A percentile compares a stretch with the other conserved stretches of the same genome.
phyloP scores from a whole-genome alignment of 768 basidiomycete species.

The Suillus luteus region DNA sequence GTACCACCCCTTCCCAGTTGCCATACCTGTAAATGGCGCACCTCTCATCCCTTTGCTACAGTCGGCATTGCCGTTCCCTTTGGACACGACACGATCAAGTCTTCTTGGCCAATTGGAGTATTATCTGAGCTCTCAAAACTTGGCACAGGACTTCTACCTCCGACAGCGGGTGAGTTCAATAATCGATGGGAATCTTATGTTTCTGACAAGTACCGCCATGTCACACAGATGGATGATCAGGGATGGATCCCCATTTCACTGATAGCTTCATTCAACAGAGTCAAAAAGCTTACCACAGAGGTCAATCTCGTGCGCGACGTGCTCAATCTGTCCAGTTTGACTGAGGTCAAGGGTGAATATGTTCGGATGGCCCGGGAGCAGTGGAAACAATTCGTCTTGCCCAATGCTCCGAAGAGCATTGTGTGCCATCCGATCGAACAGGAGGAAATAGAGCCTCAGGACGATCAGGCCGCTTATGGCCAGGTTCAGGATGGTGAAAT shows the following conservation, averaged over 20 bases:
- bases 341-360: constrained; percentile 69
- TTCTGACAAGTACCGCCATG: constrained; percentile 9
- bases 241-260: constrained; percentile 86
- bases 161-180: constrained; percentile 63
- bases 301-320: constrained; percentile 67
- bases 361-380: constrained; percentile 63
- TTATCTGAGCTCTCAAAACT: constrained; percentile 88
- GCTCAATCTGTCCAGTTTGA: constrained; percentile 60
- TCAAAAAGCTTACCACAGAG: constrained; percentile 65
- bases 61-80: constrained; percentile 49
- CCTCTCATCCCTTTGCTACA: constrained; percentile 47
- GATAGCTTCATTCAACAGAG: constrained; percentile 87
- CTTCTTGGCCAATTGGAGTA: constrained; percentile 88
- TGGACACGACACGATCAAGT: constrained; percentile 68
- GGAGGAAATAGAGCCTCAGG: constrained; percentile 3
- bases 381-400: constrained; percentile 64
- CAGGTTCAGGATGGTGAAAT: constrained; percentile 20
- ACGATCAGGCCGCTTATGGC: neutral
- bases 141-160: constrained; percentile 85
- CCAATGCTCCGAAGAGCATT: constrained; percentile 54
- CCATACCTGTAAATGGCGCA: constrained; percentile 22
- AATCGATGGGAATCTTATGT: neutral
- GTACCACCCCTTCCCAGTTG: constrained; percentile 26
- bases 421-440: constrained; percentile 21
- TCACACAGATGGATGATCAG: constrained; percentile 77